Evolutionary conservation across 2,329 filamentous ascomycete genomes (phyloP), one percentile per base, ranked within the genome.

Genomic region (Pseudocercospora musae): DNA sequence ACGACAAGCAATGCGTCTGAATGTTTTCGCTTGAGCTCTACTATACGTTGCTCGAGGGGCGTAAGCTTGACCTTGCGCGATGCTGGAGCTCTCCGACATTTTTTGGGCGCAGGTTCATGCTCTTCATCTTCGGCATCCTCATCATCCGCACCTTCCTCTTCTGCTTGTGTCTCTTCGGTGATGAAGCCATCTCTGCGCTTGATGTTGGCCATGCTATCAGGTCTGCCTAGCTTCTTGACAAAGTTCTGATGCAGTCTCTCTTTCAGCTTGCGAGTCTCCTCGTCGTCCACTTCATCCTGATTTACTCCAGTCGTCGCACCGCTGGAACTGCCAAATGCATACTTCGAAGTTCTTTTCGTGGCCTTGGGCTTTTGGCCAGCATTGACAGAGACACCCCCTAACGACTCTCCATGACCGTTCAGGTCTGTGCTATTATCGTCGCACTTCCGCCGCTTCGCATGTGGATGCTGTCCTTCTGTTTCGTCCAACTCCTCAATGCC

Each of bases 21-120:
- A 74, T 98, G 88, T 69, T 94, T 91, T 63, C 87, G 84, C 79
- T 99, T 99, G 76, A 99, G 96, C 18, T 96, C 93, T 5, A 99
- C 83, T 62, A 96, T 90, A 72, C 98, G 95, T 44, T 90, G 85
- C 75, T 98, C 93, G 87, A 99, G 90, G 0, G 95, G 95, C 0
- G 95, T 99, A 63, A 99, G 84, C 74, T 97, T 85, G 64, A 86
- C 85, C 74, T 92, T 96, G 77, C 91, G 96, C 66, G 81, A 68
- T 71, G 80, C 62, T 73, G 78, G 67, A 21, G 78, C 80, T 69
- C 82, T 86, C 69, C 74, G 79, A 3, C 78, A 80, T 66, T 78
- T 82, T 2, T 77, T 72, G 58, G 82, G 82, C 2, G 80, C 71
- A 10, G 78, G 74, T 50, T 82, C 79, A 9, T 82, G 80, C 3